Evolutionary conservation across 352 stramenopile genomes (phyloP).

Genomic region (Peronosclerospora sorghi): DNA sequence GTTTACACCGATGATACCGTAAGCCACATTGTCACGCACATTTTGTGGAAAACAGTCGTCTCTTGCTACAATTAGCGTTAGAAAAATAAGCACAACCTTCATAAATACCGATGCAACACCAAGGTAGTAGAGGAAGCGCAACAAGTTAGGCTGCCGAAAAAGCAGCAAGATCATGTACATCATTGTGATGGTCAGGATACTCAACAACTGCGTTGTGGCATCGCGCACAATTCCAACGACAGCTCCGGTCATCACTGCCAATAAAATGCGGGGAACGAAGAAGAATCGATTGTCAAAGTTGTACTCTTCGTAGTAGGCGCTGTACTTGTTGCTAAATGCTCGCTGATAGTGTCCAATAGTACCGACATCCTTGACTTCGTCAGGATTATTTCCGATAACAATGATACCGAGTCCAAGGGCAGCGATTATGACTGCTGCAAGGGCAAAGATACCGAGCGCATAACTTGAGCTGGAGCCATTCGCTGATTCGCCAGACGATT

Average conservation of each 20-base stretch:
- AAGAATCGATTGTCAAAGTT: slow-evolving; percentile 86
- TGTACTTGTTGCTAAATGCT: slow-evolving; percentile 72
- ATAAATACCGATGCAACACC: slow-evolving; percentile 64
- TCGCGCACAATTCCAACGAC: slow-evolving; percentile 63
- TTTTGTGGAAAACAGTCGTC: slow-evolving; percentile 72
- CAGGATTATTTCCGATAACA: slow-evolving; percentile 46
- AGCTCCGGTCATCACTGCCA: slow-evolving; percentile 55
- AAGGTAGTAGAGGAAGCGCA: slow-evolving; percentile 80
- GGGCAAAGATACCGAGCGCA: slow-evolving; percentile 29
- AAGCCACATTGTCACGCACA: slow-evolving; percentile 73
- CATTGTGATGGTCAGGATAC: slow-evolving; percentile 55
- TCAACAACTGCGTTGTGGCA: slow-evolving; percentile 60
- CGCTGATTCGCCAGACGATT: slow-evolving; percentile 18
- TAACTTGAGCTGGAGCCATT: slow-evolving; percentile 28
- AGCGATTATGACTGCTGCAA: slow-evolving; percentile 38
- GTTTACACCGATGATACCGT: slow-evolving; percentile 78
- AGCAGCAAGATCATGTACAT: slow-evolving; percentile 64
- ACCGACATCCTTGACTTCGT: slow-evolving; percentile 66
- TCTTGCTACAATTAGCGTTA: slow-evolving; percentile 72
- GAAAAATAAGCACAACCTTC: slow-evolving; percentile 69
- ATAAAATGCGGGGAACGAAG: slow-evolving; percentile 67
- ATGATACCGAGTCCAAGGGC: slow-evolving; percentile 58
- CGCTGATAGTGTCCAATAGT: slow-evolving; percentile 70
- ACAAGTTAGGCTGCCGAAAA: slow-evolving; percentile 56
- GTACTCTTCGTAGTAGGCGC: slow-evolving; percentile 83